Evolutionary conservation across 441 rosid species (phyloP), one percentile per base, ranked within the genome.

Genomic region (Pelargonium fulgidum): DNA sequence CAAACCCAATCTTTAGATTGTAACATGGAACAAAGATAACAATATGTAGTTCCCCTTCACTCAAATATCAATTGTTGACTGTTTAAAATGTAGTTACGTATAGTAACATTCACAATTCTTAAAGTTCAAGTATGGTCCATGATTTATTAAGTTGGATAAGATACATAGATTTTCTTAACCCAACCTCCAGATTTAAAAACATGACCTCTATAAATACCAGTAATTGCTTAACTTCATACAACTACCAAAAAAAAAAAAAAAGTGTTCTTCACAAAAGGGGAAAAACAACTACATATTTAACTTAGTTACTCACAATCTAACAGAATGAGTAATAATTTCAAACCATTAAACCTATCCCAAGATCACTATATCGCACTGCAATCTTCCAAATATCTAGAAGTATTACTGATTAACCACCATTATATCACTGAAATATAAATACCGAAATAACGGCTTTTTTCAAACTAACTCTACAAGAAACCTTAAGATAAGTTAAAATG

Each of bases 311-410:
- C 9, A 1, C 19, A 58, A 58, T 17, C 19, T 58, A 45, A 10
- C 50, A 10, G 13, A 45, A 45, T 14, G 0, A 45, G 50, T 45
- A 45, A 45, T 45, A 5, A 45, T 12, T 10, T 14, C 14, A 50
- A 50, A 50, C 17, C 16, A 13, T 58, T 29, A 54, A 58, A 58
- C 29, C 26, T 58, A 19, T 19, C 13, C 62, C 24, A 4, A 58
- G 8, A 58, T 58, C 62, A 7, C 12, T 17, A 19, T 17, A 19
- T 58, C 20, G 7, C 7, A 1, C 8, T 19, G n/a, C 29, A 58
- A 19, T 58, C 62, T 58, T 58, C n/a, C 19, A 58, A 58, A 58
- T 16, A 17, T 54, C 62, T 17, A 54, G 62, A 17, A 9, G 62
- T 7, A 16, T 16, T 7, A 16, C 22, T 54, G 20, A 54, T 54